A percentile compares a stretch with the other conserved stretches of the same genome.
Conservation (phyloP, 2,329 filamentous ascomycete species). For the Diaporthe citriasiana region DNA sequence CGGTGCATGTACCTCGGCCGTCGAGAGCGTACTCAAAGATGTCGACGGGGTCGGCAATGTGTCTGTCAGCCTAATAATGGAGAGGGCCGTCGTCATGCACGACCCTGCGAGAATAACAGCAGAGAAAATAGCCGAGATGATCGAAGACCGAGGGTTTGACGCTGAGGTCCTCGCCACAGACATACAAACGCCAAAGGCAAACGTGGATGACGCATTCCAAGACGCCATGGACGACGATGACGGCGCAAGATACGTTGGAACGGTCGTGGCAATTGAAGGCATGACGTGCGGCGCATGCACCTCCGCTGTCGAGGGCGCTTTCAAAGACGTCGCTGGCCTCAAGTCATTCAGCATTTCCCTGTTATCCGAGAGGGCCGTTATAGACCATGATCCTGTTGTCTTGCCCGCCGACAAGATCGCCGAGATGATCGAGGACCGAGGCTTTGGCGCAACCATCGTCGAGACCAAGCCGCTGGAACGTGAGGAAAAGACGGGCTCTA, state of each 20-base stretch:
- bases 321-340: slow-evolving; percentile 81
- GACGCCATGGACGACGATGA: slow-evolving; percentile 55
- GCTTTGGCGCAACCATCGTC: slow-evolving; percentile 84
- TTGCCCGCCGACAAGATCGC: slow-evolving; percentile 67
- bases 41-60: slow-evolving; percentile 87
- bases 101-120: slow-evolving; percentile 81
- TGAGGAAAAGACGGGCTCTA: slow-evolving; percentile 51
- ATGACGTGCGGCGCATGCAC: slow-evolving; percentile 96
- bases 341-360: slow-evolving; percentile 85
- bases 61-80: slow-evolving; percentile 94
- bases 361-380: slow-evolving; percentile 86
- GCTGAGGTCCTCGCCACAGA: slow-evolving; percentile 90
- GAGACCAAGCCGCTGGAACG: slow-evolving; percentile 72
- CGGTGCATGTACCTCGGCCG: slow-evolving; percentile 94
- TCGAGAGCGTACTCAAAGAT: slow-evolving; percentile 90
- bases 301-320: slow-evolving; percentile 84
- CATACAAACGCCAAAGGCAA: slow-evolving; percentile 67
- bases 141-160: slow-evolving; percentile 94
- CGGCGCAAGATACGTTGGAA: slow-evolving; percentile 67
- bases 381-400: slow-evolving; percentile 79
- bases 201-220: slow-evolving; percentile 53
- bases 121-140: slow-evolving; percentile 84
- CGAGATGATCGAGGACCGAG: slow-evolving; percentile 77
- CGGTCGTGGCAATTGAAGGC: slow-evolving; percentile 83
- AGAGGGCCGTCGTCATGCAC: slow-evolving; percentile 94